Conservation (phyloP, 345 rosid genomes). For the Sapria himalayana region DNA sequence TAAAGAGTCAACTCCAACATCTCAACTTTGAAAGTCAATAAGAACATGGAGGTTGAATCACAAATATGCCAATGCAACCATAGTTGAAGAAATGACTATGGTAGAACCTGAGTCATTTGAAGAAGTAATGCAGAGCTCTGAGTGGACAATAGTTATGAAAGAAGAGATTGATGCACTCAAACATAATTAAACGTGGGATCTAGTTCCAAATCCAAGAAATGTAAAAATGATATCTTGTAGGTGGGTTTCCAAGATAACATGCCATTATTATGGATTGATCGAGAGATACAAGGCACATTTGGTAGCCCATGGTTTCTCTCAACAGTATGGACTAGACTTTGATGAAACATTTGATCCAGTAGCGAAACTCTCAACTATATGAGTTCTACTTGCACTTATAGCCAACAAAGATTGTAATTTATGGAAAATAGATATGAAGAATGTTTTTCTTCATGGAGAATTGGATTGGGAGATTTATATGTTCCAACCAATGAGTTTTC, state of each 20-base stretch:
- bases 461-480: neutral
- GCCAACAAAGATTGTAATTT: neutral
- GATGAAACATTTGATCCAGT: neutral
- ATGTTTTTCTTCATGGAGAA: slow-evolving; percentile 2
- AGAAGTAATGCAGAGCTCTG: too few species aligned
- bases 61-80: too few species aligned
- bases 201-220: neutral
- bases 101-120: too few species aligned
- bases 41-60: too few species aligned
- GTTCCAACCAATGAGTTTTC: neutral
- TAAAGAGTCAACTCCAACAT: too few species aligned
- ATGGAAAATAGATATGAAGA: slow-evolving; percentile 1
- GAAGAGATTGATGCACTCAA: neutral
- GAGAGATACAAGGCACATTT: neutral
- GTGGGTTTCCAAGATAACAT: slow-evolving; percentile 1
- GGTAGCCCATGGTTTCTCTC: slow-evolving; percentile 1
- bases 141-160: neutral
- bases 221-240: neutral
- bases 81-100: too few species aligned
- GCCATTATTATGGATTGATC: neutral
- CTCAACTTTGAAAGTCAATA: too few species aligned
- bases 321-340: neutral
- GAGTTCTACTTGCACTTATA: neutral
- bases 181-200: neutral
- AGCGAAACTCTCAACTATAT: neutral